Percentiles rank a stretch among this genome's conserved stretches.
These are phyloP conservation scores for Xylaria polymorpha DNA, from an alignment of 2,329 filamentous ascomycete species.

Conservation along the genomic window DNA sequence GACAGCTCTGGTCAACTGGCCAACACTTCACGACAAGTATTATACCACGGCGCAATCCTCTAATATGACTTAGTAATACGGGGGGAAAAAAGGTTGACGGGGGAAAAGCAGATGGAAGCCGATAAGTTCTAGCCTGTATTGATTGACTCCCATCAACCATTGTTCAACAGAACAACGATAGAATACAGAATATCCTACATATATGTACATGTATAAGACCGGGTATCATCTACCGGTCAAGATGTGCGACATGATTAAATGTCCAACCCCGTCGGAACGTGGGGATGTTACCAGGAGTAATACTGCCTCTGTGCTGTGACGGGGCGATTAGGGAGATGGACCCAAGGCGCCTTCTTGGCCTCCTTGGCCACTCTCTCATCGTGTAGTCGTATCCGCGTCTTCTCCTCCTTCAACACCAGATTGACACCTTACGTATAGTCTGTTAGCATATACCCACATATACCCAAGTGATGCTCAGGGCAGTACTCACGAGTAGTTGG, in stretches of 20 bases:
- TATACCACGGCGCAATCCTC: background rate
- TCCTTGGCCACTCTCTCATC: slow-evolving; percentile 82
- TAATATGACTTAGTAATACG: background rate
- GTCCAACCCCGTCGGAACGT: no score
- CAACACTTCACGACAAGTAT: background rate
- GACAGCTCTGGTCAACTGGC: background rate
- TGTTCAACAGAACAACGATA: slow-evolving; percentile 10
- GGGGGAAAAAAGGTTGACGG: background rate
- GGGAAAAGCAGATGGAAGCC: background rate
- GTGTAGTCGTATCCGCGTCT: slow-evolving; percentile 83
- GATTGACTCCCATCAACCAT: background rate
- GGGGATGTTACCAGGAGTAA: slow-evolving; percentile 81
- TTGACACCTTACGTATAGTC: slow-evolving; percentile 69
- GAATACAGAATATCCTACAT: slow-evolving; percentile 39
- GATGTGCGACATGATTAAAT: background rate
- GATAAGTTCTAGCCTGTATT: background rate
- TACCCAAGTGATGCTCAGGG: slow-evolving; percentile 18
- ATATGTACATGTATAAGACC: slow-evolving; percentile 37
- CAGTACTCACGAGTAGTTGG: slow-evolving; percentile 77
- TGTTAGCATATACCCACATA: slow-evolving; percentile 38
- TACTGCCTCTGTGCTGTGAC: slow-evolving; percentile 88
- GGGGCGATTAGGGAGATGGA: slow-evolving; percentile 86
- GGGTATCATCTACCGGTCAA: background rate
- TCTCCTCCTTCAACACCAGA: slow-evolving; percentile 91
- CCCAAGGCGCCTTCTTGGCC: slow-evolving; percentile 82